phyloP scores from a whole-genome alignment of 768 basidiomycete species.

The Collybiopsis confluens region DNA sequence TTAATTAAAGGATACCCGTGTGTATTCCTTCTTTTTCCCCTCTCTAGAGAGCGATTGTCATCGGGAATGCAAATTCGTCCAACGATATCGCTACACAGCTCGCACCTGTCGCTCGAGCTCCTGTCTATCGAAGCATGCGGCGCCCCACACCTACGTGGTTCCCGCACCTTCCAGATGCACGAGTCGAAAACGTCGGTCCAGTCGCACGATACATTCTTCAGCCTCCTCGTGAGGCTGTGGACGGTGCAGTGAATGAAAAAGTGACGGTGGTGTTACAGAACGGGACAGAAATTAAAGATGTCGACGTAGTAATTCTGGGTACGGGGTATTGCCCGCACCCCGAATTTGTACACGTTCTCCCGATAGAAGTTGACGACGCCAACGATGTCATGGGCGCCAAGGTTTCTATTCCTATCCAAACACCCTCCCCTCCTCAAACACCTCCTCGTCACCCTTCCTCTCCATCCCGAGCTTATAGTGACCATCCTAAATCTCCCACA shows the following conservation, averaged over 20 bases:
- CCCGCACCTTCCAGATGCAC: constrained; percentile 35
- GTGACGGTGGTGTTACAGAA: constrained; percentile 33
- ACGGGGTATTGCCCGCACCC: constrained; percentile 44
- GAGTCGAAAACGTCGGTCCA: constrained; percentile 39
- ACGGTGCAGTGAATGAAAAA: constrained; percentile 14
- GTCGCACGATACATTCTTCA: constrained; percentile 28
- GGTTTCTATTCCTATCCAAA: background rate
- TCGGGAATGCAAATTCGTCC: constrained; percentile 49
- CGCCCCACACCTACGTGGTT: constrained; percentile 33
- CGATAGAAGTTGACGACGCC: background rate
- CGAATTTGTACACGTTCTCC: constrained; percentile 22
- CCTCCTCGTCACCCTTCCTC: too few relatives aligned
- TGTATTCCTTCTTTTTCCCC: background rate
- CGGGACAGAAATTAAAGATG: constrained; percentile 30
- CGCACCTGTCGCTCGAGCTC: constrained; percentile 28
- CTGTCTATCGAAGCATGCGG: constrained; percentile 43
- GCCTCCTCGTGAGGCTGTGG: background rate
- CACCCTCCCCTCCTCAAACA: background rate
- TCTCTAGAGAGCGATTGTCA: constrained; percentile 36
- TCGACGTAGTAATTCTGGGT: constrained; percentile 41
- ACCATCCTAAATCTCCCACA: background rate
- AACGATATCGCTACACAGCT: constrained; percentile 51
- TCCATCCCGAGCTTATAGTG: background rate
- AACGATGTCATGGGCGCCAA: too few relatives aligned
- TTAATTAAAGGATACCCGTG: background rate